Evolutionary conservation across 345 rosid genomes (phyloP), one percentile per base, ranked within the genome.

Genomic region (Euphorbia peplus): DNA sequence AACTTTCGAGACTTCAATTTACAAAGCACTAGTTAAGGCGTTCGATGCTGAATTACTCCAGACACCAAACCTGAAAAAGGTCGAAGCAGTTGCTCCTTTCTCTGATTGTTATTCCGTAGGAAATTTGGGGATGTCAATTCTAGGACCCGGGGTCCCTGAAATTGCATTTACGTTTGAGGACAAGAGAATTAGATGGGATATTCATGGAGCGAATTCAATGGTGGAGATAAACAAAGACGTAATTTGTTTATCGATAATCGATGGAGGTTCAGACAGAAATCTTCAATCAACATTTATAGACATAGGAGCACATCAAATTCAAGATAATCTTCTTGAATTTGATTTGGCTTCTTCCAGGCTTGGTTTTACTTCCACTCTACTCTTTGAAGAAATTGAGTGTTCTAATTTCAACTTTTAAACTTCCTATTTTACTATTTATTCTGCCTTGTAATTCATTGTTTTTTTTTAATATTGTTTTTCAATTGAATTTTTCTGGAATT

Each of bases 141-240:
- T 70, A 22, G 79, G 79, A 5, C 12, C 67, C 5, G 24, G 24
- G 1, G 71, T 71, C 22, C 72, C 75, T 2, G 68, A 76, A 2
- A 76, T 76, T 9, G 15, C 63, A 2, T 63, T 70, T 1, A 71
- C 44, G 19, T 70, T 76, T 39, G 75, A 76, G 46, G 73, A 30
- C 48, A 57, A 59, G 15, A 25, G 22, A 11, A 60, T 69, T 32
- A 18, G 42, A 4, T 77, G 81, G 81, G 56, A 41, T 12, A 64
- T 77, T 47, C 58, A 24, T 24, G 81, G 81, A 46, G 70, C 67
- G 3, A 77, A 77, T 52, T 32, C 81, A 11, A 39, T 77, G 81
- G 81, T 65, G 47, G 53, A 68, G 42, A 42, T 73, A 44, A 73
- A 30, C 10, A 19, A 5, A 2, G 74, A 69, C 16, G 81, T 77